Base-by-base conservation (phyloP, 2,329 filamentous ascomycete genomes). In the Alternaria alternata region DNA sequence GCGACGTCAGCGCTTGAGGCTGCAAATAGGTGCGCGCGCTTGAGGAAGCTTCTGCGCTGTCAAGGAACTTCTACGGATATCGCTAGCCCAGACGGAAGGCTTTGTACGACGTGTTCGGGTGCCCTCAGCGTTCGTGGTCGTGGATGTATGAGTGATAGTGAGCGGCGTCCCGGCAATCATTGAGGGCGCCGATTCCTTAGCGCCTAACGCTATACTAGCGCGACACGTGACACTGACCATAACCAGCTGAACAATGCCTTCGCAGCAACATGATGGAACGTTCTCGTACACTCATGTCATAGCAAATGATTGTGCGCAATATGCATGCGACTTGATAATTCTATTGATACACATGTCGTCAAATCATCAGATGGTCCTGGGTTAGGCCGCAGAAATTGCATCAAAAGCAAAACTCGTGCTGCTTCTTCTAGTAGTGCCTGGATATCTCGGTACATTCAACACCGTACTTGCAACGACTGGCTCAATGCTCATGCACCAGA, bases 81-180 rank as follows among this genome's bases (percentile, higher is more conserved):
- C 61, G 61, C 53, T 56, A 54, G 61, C 63, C 61, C 65, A 66
- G 67, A 64, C 57, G 63, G 62, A 53, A 62, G 69, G 66, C 64
- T 63, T 73, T 75, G 73, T 75, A 64, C 68, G 68, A 76, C 75
- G 61, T 55, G 62, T 70, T 63, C 61, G 62, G 66, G 69, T 68
- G 64, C 70, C 69, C 66, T 73, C 69, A 71, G 70, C 63, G 64
- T 65, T 62, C 66, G 64, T 72, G 65, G 70, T 74, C 63, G 70
- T 73, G 65, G 68, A 69, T 75, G 72, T 70, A 69, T 55, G 65
- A 67, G 74, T 62, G 62, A 66, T 70, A 64, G 62, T 56, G 46
- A 47, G 51, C 54, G 55, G 55, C 57, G 53, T 58, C 34, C 43
- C 55, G 59, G 59, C 57, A 60, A 59, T 58, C 39, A 42, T 52